These are phyloP conservation scores for Epichloe sylvatica DNA, from an alignment of 2,329 filamentous ascomycete genomes.

Conservation along the genomic window DNA sequence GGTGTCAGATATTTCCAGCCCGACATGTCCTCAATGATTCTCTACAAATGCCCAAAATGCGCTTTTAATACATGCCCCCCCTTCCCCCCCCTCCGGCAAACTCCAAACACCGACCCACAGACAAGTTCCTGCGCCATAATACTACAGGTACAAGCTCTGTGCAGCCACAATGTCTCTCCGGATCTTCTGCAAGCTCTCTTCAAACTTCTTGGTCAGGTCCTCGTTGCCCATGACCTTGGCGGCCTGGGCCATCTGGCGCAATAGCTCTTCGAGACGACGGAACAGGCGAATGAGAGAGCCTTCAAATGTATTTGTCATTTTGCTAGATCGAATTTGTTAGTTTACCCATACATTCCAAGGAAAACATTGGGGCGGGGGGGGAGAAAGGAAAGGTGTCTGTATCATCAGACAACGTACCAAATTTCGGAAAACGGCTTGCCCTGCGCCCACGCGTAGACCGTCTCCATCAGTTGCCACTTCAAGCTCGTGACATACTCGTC, in stretches of 20 bases:
- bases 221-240: constrained; percentile 97
- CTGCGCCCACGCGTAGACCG: constrained; percentile 82
- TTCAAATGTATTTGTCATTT: constrained; percentile 99
- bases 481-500: constrained; percentile 83
- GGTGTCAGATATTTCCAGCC: not conserved
- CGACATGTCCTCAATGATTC: not conserved
- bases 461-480: constrained; percentile 95
- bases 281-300: constrained; percentile 93
- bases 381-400: not conserved
- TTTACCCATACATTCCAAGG: too few species aligned
- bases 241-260: constrained; percentile 90
- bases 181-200: constrained; percentile 70
- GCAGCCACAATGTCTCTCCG: constrained; percentile 88
- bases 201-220: constrained; percentile 85
- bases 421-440: constrained; percentile 85
- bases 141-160: constrained; percentile 77
- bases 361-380: not conserved
- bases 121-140: not conserved
- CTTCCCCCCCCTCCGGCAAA: not conserved
- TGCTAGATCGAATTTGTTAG: constrained; percentile 37
- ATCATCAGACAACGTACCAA: constrained; percentile 51
- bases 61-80: not conserved
- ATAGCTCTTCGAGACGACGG: constrained; percentile 81
- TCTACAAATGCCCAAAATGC: not conserved
- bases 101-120: constrained; percentile 1